These are phyloP conservation scores for Trichoderma guizhouense DNA, from an alignment of 2,329 filamentous ascomycete species.

Conservation along the genomic window DNA sequence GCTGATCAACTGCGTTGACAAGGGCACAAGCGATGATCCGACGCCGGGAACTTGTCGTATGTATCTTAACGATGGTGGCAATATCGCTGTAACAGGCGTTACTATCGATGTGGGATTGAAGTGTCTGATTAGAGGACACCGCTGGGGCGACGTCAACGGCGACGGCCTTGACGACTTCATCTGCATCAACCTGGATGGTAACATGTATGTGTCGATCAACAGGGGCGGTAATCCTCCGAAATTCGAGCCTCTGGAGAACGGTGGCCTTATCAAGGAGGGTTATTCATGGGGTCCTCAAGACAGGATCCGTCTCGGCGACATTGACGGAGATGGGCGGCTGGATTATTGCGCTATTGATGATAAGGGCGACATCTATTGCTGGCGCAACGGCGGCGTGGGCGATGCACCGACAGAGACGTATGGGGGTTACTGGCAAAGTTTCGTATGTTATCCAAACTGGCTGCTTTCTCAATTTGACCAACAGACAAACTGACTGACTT, in stretches of 20 bases:
- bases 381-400: not conserved
- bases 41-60: not conserved
- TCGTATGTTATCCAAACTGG: not conserved
- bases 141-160: not conserved
- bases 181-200: not conserved
- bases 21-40: not conserved
- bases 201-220: not conserved
- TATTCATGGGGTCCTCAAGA: not conserved
- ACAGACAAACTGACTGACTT: not conserved
- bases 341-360: not conserved
- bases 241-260: not conserved
- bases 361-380: not conserved
- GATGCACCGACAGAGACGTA: not conserved
- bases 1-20: not conserved
- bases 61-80: not conserved
- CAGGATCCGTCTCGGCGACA: not conserved
- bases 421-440: not conserved
- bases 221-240: not conserved
- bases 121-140: not conserved
- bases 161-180: not conserved
- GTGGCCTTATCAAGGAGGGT: not conserved
- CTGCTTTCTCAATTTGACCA: not conserved
- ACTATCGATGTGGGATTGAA: not conserved
- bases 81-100: not conserved
- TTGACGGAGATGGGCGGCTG: not conserved